Evolutionary conservation across 2,329 filamentous ascomycete species (phyloP).

Genomic region (Geosmithia morbida): DNA sequence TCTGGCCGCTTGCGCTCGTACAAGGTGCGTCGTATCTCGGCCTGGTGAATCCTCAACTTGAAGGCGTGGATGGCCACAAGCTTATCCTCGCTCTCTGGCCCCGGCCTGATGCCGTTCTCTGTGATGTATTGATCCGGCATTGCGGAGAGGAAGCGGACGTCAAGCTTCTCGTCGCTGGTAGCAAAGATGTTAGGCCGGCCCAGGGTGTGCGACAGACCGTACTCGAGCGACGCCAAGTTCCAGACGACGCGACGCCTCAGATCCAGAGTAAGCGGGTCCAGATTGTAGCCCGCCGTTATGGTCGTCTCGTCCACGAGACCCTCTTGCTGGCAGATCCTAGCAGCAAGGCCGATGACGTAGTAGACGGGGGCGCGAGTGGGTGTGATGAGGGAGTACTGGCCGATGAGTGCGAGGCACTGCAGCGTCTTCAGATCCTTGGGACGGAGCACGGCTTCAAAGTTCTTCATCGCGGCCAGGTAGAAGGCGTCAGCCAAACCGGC

Average conservation of each 20-base stretch:
- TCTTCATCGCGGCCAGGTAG: constrained; percentile 77
- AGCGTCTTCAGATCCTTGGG: constrained; percentile 84
- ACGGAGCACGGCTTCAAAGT: constrained; percentile 68
- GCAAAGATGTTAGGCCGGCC: constrained; percentile 79
- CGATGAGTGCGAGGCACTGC: constrained; percentile 78
- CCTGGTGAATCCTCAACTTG: constrained; percentile 76
- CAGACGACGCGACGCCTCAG: constrained; percentile 81
- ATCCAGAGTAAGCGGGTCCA: constrained; percentile 67
- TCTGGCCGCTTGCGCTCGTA: constrained; percentile 73
- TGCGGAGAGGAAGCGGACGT: constrained; percentile 72
- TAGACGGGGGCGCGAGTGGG: constrained; percentile 87
- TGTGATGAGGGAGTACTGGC: constrained; percentile 82
- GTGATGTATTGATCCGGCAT: constrained; percentile 78
- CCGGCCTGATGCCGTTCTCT: constrained; percentile 55
- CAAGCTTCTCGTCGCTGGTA: constrained; percentile 65
- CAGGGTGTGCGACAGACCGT: constrained; percentile 73
- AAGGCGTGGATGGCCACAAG: constrained; percentile 84
- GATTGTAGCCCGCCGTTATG: constrained; percentile 47
- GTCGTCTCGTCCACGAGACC: constrained; percentile 83
- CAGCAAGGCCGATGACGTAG: constrained; percentile 80
- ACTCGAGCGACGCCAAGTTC: constrained; percentile 80
- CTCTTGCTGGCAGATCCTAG: constrained; percentile 77
- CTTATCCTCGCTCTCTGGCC: constrained; percentile 67
- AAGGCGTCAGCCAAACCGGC: constrained; percentile 92
- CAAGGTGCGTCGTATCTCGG: constrained; percentile 72